Base-by-base conservation (phyloP, 352 stramenopile genomes). In the Globisporangium ultimum region DNA sequence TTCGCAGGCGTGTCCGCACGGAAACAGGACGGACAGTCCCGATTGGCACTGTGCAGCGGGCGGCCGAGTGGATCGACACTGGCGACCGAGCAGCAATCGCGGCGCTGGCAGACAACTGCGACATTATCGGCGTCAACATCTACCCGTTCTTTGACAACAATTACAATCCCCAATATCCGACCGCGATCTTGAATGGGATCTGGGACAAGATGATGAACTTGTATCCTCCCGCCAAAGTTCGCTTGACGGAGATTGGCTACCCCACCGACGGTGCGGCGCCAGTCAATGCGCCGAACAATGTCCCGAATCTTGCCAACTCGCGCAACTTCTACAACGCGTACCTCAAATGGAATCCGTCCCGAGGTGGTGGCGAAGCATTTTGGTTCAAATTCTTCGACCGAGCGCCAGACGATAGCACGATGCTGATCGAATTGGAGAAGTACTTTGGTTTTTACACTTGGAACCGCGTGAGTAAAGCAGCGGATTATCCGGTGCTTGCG, bases 381-480 rank as follows among this genome's bases (percentile, higher is more conserved):
- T 95, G 83, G 85, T 92, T 91, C 67, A 88, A 83, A 69, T 84
- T 88, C 52, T 95, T 90, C 47, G 81, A 93, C 45, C 80, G 78
- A 20, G 51, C 65, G 18, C 68, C 69, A 0, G 65, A 78, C 47
- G 83, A 91, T 66, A 72, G 43, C 14, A 79, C 76, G 14, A 72
- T 88, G 67, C 40, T 11, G 20, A 20, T 71, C 2, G 74, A 87
- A 4, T 66, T 91, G 3, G 83, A 94, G 55, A 79, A 48, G 46
- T 84, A 88, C 57, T 93, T 95, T 61, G 81, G 81, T 10, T 91
- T 91, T 47, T 91, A 72, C 67, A 91, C 73, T 9, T 76, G 58
- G 41, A 22, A 72, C 21, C 68, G 70, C 41, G 18, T 58, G 5
- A 34, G n/a, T 18, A 91, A 91, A 58, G 57, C 57, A 0, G 20